Percentiles rank a stretch among this genome's conserved stretches.
Conservation (phyloP, 2,329 filamentous ascomycete species). For the Xylariaceae sp. region DNA sequence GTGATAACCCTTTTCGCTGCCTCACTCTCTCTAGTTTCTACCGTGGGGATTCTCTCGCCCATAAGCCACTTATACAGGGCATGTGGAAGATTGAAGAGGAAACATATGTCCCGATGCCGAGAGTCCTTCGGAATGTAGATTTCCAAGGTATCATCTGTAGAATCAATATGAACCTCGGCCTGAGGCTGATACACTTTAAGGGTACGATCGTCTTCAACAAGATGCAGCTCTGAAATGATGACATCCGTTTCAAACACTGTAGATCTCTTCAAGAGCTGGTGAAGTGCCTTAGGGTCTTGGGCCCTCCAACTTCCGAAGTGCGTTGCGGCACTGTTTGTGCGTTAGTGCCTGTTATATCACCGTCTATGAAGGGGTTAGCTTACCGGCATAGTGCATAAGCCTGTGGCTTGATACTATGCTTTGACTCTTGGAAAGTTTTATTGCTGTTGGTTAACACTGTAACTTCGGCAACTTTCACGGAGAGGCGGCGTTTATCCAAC, state of each 20-base stretch:
- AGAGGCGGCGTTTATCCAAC: slow-evolving; percentile 44
- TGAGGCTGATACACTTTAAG: slow-evolving; percentile 7
- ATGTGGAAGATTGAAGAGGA: slow-evolving; percentile 6
- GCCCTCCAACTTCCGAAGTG: slow-evolving; percentile 1
- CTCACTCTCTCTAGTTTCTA: not conserved
- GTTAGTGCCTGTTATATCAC: not conserved
- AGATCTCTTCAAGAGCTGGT: not conserved
- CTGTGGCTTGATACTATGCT: not conserved
- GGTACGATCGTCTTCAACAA: not conserved
- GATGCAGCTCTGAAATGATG: slow-evolving; percentile 8
- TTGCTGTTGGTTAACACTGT: slow-evolving; percentile 36
- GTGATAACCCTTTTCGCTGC: slow-evolving; percentile 2
- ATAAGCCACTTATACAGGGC: slow-evolving; percentile 9
- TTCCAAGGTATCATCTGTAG: not conserved
- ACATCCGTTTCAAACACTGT: slow-evolving; percentile 1
- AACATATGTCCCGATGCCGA: slow-evolving; percentile 3
- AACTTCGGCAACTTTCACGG: slow-evolving; percentile 43
- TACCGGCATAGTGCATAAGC: slow-evolving; percentile 10
- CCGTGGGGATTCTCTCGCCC: not conserved
- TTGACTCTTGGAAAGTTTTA: slow-evolving; percentile 29
- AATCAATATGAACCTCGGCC: slow-evolving; percentile 4
- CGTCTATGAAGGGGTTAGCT: not conserved
- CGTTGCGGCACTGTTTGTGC: not conserved
- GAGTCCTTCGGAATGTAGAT: slow-evolving; percentile 4
- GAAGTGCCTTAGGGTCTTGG: slow-evolving; percentile 2